Conservation (phyloP, 2,329 filamentous ascomycete genomes). For the Pestalotiopsis fici region DNA sequence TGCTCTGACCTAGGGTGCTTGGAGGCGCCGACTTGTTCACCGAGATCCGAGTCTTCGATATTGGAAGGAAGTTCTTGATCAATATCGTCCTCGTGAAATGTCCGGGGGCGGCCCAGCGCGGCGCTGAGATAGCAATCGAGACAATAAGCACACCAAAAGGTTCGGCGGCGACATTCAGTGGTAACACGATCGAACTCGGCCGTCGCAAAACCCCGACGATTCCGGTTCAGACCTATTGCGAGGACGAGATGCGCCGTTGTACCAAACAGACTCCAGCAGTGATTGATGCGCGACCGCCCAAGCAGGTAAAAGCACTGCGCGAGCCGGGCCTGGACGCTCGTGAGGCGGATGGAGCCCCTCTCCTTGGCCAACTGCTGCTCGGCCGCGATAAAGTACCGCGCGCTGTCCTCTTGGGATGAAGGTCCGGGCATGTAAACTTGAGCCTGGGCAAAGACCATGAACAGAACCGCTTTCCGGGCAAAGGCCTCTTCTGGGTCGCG, state of each 20-base stretch:
- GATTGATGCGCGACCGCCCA: conserved; percentile 45
- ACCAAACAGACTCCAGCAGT: conserved; percentile 48
- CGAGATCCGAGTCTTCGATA: conserved; percentile 55
- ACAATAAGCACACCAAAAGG: conserved; percentile 67
- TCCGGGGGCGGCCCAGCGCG: conserved; percentile 59
- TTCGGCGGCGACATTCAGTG: conserved; percentile 46
- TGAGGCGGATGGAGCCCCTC: conserved; percentile 26
- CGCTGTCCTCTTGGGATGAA: conserved; percentile 3
- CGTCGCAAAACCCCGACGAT: conserved; percentile 21
- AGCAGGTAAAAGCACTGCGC: conserved; percentile 45
- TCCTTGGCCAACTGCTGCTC: conserved; percentile 27
- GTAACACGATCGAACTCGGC: conserved; percentile 51
- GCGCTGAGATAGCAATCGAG: conserved; percentile 66
- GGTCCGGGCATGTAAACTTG: conserved; percentile 34
- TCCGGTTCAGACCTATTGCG: conserved; percentile 40
- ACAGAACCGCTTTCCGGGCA: conserved; percentile 33
- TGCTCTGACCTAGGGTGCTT: background rate
- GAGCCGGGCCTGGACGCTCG: conserved; percentile 31
- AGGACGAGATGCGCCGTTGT: conserved; percentile 38
- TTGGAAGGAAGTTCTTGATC: conserved; percentile 66
- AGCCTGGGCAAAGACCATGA: conserved; percentile 51
- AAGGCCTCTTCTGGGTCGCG: conserved; percentile 37
- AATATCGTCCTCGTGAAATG: conserved; percentile 67
- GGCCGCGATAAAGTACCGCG: conserved; percentile 18
- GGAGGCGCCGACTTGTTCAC: conserved; percentile 54